Evolutionary conservation across 768 basidiomycete genomes (phyloP).

Genomic region (Baorangia bicolor): DNA sequence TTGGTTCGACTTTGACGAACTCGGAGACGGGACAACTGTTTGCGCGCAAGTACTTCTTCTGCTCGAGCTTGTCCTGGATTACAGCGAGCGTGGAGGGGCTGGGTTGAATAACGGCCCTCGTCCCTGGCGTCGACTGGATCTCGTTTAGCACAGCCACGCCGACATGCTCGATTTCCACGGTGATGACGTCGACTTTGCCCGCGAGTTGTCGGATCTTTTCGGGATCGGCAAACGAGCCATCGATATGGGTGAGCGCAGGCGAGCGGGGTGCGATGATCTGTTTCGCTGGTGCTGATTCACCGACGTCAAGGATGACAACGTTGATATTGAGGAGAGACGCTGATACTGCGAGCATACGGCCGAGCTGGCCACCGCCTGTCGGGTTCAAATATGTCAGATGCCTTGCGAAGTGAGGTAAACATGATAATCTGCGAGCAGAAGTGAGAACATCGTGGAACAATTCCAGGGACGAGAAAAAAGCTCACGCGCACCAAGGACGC

Average conservation of each 20-base stretch:
- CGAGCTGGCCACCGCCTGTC: constrained; percentile 93
- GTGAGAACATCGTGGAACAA: constrained; percentile 5
- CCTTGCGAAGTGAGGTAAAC: not conserved
- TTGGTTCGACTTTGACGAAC: constrained; percentile 60
- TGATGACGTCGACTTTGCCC: constrained; percentile 77
- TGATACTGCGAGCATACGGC: constrained; percentile 92
- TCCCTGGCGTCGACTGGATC: constrained; percentile 28
- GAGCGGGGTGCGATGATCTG: constrained; percentile 66
- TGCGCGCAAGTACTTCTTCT: constrained; percentile 57
- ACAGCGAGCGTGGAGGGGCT: constrained; percentile 75
- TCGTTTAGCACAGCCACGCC: constrained; percentile 69
- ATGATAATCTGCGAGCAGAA: constrained; percentile 6
- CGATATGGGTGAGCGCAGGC: constrained; percentile 59
- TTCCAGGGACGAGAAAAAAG: not conserved
- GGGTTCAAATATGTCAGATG: constrained; percentile 1
- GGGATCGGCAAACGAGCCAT: constrained; percentile 86
- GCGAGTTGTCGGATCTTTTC: constrained; percentile 80
- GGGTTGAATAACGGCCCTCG: constrained; percentile 57
- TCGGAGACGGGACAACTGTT: constrained; percentile 53
- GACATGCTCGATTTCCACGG: constrained; percentile 97
- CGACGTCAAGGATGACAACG: constrained; percentile 82
- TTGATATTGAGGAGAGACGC: constrained; percentile 86
- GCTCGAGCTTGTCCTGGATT: constrained; percentile 77
- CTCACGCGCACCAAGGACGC: constrained; percentile 34
- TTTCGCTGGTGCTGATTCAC: constrained; percentile 82